Conservation (phyloP, 2,329 filamentous ascomycete species). For the Fusarium sp. region DNA sequence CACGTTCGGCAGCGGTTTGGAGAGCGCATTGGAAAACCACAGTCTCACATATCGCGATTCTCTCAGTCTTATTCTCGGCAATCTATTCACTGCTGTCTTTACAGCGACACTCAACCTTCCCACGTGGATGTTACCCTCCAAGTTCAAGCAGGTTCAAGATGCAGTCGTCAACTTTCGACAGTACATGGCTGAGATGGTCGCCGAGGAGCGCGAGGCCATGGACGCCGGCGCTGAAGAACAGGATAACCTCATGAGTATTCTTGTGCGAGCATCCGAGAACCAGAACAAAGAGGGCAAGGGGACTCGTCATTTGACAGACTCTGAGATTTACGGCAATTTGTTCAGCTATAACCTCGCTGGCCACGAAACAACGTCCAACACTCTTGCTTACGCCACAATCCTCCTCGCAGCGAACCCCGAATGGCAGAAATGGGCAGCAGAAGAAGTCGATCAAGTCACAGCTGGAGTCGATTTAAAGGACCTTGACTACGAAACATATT, state of each 20-base stretch:
- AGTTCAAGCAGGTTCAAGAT: conserved; percentile 30
- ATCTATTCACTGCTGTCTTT: conserved; percentile 28
- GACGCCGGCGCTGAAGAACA: conserved; percentile 8
- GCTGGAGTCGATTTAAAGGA: conserved; percentile 14
- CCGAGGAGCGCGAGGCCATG: conserved; percentile 26
- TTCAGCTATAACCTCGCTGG: conserved; percentile 61
- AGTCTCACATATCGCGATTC: conserved; percentile 31
- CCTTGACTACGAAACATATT: conserved; percentile 33
- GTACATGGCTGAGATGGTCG: conserved; percentile 34
- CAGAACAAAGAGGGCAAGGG: conserved; percentile 12
- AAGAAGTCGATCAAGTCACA: conserved; percentile 46
- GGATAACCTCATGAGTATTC: conserved; percentile 34
- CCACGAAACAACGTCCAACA: conserved; percentile 61
- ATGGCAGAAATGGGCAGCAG: conserved; percentile 56
- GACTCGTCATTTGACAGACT: conserved; percentile 44
- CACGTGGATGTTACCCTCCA: conserved; percentile 18
- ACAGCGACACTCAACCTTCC: conserved; percentile 29
- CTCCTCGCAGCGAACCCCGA: conserved; percentile 56
- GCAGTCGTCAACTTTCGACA: conserved; percentile 27
- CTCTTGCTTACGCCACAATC: conserved; percentile 53
- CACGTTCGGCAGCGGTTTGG: conserved; percentile 20
- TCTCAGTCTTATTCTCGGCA: conserved; percentile 24
- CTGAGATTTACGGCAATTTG: conserved; percentile 60
- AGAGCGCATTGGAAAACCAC: conserved; percentile 17
- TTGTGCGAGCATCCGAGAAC: conserved; percentile 33